Evolutionary conservation across 2,329 filamentous ascomycete genomes (phyloP).

Genomic region (Botrytis medusae): DNA sequence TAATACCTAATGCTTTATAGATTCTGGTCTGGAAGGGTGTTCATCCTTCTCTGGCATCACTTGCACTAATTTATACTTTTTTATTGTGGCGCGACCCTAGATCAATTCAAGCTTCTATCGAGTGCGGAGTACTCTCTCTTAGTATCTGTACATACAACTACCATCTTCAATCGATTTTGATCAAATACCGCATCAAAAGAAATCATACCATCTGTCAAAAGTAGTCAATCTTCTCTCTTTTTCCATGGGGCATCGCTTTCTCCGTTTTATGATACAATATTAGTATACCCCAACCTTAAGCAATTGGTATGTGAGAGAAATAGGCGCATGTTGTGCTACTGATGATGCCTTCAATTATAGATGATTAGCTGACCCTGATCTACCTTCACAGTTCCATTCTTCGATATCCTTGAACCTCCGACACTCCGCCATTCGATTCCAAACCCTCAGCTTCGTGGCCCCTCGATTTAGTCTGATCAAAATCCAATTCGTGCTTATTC

Average conservation of each 20-base stretch:
- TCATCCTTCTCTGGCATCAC: conserved; percentile 9
- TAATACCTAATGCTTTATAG: not conserved
- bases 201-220: not conserved
- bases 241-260: not conserved
- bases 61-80: conserved; percentile 18
- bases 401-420: conserved; percentile 8
- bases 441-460: conserved; percentile 11
- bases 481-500: conserved; percentile 11
- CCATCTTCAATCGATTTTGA: not conserved
- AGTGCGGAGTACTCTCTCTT: conserved; percentile 8
- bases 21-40: conserved; percentile 12
- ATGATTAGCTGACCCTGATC: conserved; percentile 32
- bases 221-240: not conserved
- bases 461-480: not conserved
- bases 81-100: conserved; percentile 2
- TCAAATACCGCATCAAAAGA: not conserved
- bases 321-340: conserved; percentile 20
- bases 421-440: conserved; percentile 18
- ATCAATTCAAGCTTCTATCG: conserved; percentile 12
- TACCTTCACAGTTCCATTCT: conserved; percentile 32
- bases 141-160: conserved; percentile 1
- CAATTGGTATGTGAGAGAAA: conserved; percentile 21
- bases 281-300: not conserved
- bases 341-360: conserved; percentile 24
- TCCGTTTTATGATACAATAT: not conserved